Conservation (phyloP, 148 eudicot genomes). For the Dysphania ambrosioides region DNA sequence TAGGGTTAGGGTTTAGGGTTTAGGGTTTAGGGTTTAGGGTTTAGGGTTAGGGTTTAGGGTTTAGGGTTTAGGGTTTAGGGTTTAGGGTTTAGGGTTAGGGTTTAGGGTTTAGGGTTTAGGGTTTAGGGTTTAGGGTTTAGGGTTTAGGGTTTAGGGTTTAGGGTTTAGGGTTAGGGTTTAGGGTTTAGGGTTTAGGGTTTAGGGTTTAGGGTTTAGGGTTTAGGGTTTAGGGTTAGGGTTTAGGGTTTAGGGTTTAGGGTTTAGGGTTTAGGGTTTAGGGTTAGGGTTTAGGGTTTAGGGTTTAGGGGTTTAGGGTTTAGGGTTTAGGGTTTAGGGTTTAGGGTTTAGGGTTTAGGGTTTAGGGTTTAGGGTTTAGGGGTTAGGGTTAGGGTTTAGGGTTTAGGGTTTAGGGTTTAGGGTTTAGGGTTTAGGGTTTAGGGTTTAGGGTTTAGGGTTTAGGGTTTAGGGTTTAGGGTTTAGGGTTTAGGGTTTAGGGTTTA, state of each 20-base stretch:
- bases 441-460: conserved; percentile 22
- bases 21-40: conserved; percentile 30
- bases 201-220: conserved; percentile 32
- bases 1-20: conserved; percentile 24
- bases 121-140: conserved; percentile 31
- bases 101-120: conserved; percentile 30
- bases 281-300: conserved; percentile 19
- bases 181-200: conserved; percentile 36
- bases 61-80: conserved; percentile 30
- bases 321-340: conserved; percentile 25
- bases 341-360: conserved; percentile 32
- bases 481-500: conserved; percentile 21
- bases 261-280: conserved; percentile 26
- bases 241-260: conserved; percentile 29
- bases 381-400: conserved; percentile 19
- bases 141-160: conserved; percentile 33
- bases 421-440: conserved; percentile 24
- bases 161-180: conserved; percentile 32
- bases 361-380: conserved; percentile 28
- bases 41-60: conserved; percentile 29
- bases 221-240: conserved; percentile 33
- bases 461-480: conserved; percentile 22
- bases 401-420: conserved; percentile 23
- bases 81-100: conserved; percentile 31
- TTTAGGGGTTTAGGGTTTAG: conserved; percentile 20